Conservation (phyloP, 805 yeast genomes). For the Spathaspora arborariae region DNA sequence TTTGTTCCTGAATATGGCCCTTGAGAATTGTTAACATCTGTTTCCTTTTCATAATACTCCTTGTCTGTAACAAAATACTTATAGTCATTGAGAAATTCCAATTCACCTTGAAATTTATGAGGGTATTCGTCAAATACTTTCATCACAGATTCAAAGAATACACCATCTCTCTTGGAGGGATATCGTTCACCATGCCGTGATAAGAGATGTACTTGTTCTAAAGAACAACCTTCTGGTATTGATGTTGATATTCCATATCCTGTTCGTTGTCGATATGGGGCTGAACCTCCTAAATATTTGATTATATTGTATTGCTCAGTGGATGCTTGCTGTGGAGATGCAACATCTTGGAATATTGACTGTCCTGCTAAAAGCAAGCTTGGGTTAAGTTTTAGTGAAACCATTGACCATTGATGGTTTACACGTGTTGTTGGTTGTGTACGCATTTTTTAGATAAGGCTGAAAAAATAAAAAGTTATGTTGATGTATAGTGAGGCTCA, state of each 20-base stretch:
- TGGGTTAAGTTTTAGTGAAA: conserved; percentile 3
- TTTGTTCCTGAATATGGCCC: conserved; percentile 50
- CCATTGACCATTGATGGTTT: background rate
- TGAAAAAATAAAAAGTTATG: too few species aligned
- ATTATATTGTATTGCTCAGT: conserved; percentile 44
- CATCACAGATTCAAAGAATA: conserved; percentile 8
- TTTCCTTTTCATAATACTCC: conserved; percentile 44
- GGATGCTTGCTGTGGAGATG: conserved; percentile 36
- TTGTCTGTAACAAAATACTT: conserved; percentile 41
- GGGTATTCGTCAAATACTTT: conserved; percentile 23
- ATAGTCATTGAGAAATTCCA: conserved; percentile 52
- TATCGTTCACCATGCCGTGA: conserved; percentile 80
- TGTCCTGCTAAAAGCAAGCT: conserved; percentile 6
- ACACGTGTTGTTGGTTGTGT: background rate
- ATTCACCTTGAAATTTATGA: conserved; percentile 42
- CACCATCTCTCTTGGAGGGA: conserved; percentile 21
- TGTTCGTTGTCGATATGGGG: conserved; percentile 48
- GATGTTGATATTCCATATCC: conserved; percentile 52
- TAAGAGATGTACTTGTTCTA: conserved; percentile 65
- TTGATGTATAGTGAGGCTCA: too few species aligned
- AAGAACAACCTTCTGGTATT: conserved; percentile 45
- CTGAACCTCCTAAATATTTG: conserved; percentile 52
- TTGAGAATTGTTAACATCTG: conserved; percentile 39
- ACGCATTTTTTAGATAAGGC: too few species aligned
- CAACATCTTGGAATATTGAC: conserved; percentile 22